Percentiles rank a stretch among this genome's conserved stretches.
Conservation (phyloP, 2,329 filamentous ascomycete genomes). For the Ophiocordyceps robertsii region DNA sequence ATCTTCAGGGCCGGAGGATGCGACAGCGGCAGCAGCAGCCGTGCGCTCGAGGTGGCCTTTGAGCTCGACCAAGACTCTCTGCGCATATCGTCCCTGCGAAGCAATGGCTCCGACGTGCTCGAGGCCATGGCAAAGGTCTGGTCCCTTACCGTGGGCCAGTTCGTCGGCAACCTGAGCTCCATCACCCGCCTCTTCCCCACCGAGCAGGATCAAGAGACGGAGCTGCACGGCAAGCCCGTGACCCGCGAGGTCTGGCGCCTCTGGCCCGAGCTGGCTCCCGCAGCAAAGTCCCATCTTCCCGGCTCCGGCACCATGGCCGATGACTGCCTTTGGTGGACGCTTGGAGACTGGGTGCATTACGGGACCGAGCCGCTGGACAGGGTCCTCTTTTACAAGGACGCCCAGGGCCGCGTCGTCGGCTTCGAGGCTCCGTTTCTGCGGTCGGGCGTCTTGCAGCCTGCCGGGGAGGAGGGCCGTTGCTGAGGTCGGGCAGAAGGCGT, state of each 20-base stretch:
- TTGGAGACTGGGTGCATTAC: slow-evolving; percentile 21
- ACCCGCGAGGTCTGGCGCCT: slow-evolving; percentile 13
- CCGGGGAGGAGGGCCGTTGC: no score
- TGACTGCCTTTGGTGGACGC: slow-evolving; percentile 17
- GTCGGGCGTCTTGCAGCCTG: slow-evolving; percentile 10
- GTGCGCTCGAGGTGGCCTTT: slow-evolving; percentile 7
- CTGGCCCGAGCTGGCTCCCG: slow-evolving; percentile 10
- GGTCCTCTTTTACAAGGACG: slow-evolving; percentile 15
- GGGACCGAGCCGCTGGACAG: slow-evolving; percentile 18
- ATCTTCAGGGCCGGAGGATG: slow-evolving; percentile 2
- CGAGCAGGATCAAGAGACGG: slow-evolving; percentile 4
- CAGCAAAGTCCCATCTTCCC: slow-evolving; percentile 14
- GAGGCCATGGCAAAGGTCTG: slow-evolving; percentile 9
- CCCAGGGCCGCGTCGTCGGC: slow-evolving; percentile 10
- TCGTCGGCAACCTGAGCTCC: slow-evolving; percentile 6
- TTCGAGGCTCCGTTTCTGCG: slow-evolving; percentile 20
- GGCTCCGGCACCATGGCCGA: slow-evolving; percentile 7
- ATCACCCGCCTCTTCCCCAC: slow-evolving; percentile 13
- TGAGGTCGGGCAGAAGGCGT: no score
- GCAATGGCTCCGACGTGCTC: slow-evolving; percentile 10
- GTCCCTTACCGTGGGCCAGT: slow-evolving; percentile 10
- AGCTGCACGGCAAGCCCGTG: slow-evolving; percentile 4
- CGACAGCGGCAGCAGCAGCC: not conserved
- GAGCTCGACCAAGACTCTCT: slow-evolving; percentile 12
- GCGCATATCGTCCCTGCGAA: not conserved